phyloP scores from a whole-genome alignment of 352 stramenopile genomes.

The Globisporangium megalacanthum region DNA sequence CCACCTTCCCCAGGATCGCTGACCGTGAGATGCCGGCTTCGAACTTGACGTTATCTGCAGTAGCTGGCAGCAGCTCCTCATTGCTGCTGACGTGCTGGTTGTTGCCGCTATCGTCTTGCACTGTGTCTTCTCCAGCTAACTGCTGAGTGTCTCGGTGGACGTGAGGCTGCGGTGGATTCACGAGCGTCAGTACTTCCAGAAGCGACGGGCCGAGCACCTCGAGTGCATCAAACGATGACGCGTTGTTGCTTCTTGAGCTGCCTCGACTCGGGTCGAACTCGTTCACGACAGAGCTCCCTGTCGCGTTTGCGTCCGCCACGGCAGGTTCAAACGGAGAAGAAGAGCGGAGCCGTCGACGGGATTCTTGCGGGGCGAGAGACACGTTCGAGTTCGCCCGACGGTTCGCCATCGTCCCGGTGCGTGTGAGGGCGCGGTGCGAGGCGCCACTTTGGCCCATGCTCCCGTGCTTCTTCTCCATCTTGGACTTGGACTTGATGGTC shows the following conservation, averaged over 20 bases:
- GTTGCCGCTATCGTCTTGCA: neutral
- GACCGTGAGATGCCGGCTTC: conserved; percentile 41
- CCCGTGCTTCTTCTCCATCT: conserved; percentile 9
- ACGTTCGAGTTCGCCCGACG: conserved; percentile 1
- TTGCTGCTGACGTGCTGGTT: conserved; percentile 5
- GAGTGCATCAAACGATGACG: conserved; percentile 28
- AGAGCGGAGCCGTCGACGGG: neutral
- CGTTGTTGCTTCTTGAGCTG: neutral
- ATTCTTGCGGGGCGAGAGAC: conserved; percentile 6
- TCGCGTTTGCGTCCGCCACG: neutral
- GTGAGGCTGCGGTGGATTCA: conserved; percentile 27
- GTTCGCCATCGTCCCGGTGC: neutral
- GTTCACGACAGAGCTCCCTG: neutral
- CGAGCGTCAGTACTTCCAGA: conserved; percentile 39
- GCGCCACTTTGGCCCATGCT: conserved; percentile 1
- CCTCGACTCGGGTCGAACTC: neutral
- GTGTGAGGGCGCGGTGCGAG: conserved; percentile 6
- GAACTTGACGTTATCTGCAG: conserved; percentile 26
- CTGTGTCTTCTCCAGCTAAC: conserved; percentile 20
- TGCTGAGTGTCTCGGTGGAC: conserved; percentile 14
- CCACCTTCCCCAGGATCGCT: conserved; percentile 32
- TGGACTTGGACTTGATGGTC: no score
- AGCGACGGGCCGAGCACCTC: conserved; percentile 46
- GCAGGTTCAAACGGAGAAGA: neutral
- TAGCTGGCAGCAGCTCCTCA: conserved; percentile 3